These are phyloP conservation scores for Candida ovalis DNA, from an alignment of 805 yeast species.

Conservation along the genomic window DNA sequence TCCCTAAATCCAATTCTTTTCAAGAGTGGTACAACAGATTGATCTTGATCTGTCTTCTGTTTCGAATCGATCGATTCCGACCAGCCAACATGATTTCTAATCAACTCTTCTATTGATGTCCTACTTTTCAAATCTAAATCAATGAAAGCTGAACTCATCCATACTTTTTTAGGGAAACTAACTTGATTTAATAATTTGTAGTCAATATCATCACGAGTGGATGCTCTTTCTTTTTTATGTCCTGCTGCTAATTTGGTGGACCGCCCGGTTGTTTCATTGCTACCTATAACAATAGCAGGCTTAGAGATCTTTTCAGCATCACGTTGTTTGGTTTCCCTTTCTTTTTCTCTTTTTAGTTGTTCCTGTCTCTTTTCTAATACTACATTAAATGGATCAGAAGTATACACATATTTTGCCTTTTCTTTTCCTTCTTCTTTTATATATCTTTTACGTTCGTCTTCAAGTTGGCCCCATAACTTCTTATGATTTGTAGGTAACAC, in stretches of 20 bases:
- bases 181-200: constrained; percentile 10
- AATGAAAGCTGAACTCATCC: constrained; percentile 69
- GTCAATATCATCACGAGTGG: not conserved
- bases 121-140: constrained; percentile 66
- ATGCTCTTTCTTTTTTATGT: constrained; percentile 1
- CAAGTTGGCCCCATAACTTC: constrained; percentile 72
- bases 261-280: not conserved
- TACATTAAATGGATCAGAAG: constrained; percentile 73
- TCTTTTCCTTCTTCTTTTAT: constrained; percentile 39
- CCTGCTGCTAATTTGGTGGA: not conserved
- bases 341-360: constrained; percentile 42
- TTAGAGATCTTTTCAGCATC: constrained; percentile 49
- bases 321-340: constrained; percentile 40
- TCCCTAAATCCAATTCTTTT: constrained; percentile 61
- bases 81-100: constrained; percentile 60
- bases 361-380: constrained; percentile 53
- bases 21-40: constrained; percentile 8
- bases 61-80: constrained; percentile 19
- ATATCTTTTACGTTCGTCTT: constrained; percentile 51
- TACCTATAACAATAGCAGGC: constrained; percentile 40
- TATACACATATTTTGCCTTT: constrained; percentile 50
- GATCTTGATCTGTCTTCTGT: not conserved
- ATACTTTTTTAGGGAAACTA: constrained; percentile 50
- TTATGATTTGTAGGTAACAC: constrained; percentile 82
- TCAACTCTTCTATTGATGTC: constrained; percentile 54